Percentiles rank a stretch among this genome's conserved stretches.
These are phyloP conservation scores for Thelonectria olida DNA, from an alignment of 2,329 filamentous ascomycete species.

Conservation along the genomic window DNA sequence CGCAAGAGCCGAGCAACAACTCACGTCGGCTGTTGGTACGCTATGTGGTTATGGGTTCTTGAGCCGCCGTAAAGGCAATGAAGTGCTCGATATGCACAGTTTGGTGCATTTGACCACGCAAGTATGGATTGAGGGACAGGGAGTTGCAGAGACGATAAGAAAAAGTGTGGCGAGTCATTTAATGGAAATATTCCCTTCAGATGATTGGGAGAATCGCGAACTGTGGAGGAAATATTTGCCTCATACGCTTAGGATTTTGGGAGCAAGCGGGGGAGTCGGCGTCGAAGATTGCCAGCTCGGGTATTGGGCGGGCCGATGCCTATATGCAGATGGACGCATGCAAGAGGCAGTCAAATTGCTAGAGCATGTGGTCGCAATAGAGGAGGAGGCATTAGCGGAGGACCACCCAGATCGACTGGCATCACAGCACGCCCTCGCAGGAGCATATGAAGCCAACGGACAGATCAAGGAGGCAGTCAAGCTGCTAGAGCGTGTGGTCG, in stretches of 20 bases:
- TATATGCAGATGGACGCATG: background rate
- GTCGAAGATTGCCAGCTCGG: background rate
- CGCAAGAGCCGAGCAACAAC: conserved; percentile 10
- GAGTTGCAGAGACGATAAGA: fast-evolving
- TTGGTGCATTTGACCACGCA: conserved; percentile 46
- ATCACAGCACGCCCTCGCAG: background rate
- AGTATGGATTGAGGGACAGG: conserved; percentile 34
- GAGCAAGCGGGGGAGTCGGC: too few species aligned
- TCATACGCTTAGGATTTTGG: conserved; percentile 3
- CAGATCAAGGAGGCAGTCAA: background rate
- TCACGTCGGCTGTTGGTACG: conserved; percentile 42
- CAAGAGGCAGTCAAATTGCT: background rate
- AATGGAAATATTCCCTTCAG: background rate
- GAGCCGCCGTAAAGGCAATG: conserved; percentile 27
- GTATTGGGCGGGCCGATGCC: background rate
- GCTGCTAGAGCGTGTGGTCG: conserved; percentile 12
- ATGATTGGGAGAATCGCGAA: background rate
- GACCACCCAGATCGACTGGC: background rate
- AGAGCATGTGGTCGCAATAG: background rate
- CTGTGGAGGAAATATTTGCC: conserved; percentile 3
- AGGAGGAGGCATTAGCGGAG: background rate
- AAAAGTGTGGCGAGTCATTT: background rate
- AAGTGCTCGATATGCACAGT: conserved; percentile 48
- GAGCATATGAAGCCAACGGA: background rate
- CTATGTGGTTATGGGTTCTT: conserved; percentile 47